Evolutionary conservation across 2,329 filamentous ascomycete species (phyloP).

Genomic region (Ascochyta viciae-villosae): DNA sequence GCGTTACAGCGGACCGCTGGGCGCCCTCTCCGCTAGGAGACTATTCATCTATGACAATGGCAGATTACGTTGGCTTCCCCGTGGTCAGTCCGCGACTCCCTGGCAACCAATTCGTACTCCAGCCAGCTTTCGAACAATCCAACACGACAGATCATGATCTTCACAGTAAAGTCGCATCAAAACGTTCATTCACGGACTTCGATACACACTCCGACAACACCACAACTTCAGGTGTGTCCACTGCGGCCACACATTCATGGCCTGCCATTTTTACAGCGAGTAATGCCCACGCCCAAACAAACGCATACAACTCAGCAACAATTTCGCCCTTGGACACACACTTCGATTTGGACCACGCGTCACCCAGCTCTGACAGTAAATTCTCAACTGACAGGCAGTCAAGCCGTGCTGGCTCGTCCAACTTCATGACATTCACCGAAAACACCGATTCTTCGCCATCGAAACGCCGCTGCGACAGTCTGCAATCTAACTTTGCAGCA

Average conservation of each 20-base stretch:
- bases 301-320: not conserved
- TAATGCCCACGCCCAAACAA: not conserved
- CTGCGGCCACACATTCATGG: not conserved
- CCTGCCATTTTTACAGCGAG: constrained; percentile 13
- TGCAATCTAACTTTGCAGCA: constrained; percentile 1
- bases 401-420: not conserved
- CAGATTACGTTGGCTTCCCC: constrained; percentile 1
- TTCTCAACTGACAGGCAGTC: not conserved
- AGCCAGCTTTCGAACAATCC: not conserved
- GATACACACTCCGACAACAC: not conserved
- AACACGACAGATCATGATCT: not conserved
- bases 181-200: not conserved
- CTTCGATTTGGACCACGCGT: constrained; percentile 11
- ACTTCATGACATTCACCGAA: not conserved
- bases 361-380: constrained; percentile 4
- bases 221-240: not conserved
- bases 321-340: constrained; percentile 17
- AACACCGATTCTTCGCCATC: not conserved
- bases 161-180: not conserved
- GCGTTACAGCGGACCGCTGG: constrained; percentile 3
- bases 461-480: constrained; percentile 12
- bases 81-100: not conserved
- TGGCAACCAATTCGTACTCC: not conserved
- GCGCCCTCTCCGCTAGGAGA: not conserved
- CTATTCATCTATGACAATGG: not conserved